phyloP scores from a whole-genome alignment of 306 rosid species.

The Dryas alaskensis region DNA sequence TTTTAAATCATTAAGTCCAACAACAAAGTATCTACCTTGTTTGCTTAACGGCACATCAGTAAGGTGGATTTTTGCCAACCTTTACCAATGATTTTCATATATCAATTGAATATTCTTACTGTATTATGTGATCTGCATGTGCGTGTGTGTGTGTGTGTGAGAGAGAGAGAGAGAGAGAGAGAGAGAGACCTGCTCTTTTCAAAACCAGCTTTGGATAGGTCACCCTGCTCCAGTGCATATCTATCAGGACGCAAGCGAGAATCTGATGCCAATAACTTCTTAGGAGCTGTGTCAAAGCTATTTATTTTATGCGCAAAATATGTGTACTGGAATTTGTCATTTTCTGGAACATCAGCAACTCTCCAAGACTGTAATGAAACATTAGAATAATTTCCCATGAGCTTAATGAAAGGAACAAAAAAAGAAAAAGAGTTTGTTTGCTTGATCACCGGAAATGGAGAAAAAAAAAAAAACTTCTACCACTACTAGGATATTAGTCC shows the following conservation, averaged over 20 bases:
- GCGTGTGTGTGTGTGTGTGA: background rate
- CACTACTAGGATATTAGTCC: background rate
- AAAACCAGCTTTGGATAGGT: constrained; percentile 76
- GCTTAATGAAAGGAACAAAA: background rate
- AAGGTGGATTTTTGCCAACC: background rate
- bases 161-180: constrained; percentile 34
- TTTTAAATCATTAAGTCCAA: background rate
- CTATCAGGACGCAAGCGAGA: constrained; percentile 95
- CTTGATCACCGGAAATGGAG: background rate
- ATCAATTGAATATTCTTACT: background rate
- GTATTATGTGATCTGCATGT: background rate
- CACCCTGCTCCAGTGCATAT: constrained; percentile 80
- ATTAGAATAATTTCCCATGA: background rate
- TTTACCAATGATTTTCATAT: background rate
- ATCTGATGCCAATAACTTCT: constrained; percentile 77
- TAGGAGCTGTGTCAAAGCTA: constrained; percentile 90
- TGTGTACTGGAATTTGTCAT: constrained; percentile 82
- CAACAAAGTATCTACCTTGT: background rate
- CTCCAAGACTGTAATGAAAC: constrained; percentile 19
- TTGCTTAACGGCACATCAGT: background rate
- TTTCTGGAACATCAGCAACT: constrained; percentile 68
- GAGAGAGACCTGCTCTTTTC: constrained; percentile 74
- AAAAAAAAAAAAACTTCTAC: background rate
- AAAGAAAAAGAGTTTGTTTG: background rate
- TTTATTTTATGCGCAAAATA: constrained; percentile 85